A percentile compares a stretch with the other conserved stretches of the same genome.
phyloP scores from a whole-genome alignment of 2,329 filamentous ascomycete genomes.

The Hypoxylon sp. region DNA sequence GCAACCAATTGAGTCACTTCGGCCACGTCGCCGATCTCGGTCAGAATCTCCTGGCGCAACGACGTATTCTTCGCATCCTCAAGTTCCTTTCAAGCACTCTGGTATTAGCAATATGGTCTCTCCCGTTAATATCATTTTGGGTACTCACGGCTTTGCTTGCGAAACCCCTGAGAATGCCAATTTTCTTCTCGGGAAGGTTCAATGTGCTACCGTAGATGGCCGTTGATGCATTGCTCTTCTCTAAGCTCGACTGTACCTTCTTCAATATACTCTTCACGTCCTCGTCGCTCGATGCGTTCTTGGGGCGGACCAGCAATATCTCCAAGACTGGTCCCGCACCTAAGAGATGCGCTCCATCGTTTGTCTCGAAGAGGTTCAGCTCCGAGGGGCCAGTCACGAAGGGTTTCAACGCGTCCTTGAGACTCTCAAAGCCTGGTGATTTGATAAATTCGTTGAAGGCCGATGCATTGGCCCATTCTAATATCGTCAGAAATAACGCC shows the following conservation, averaged over 20 bases:
- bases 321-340: slow-evolving; percentile 18
- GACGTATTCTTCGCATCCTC: slow-evolving; percentile 16
- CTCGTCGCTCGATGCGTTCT: slow-evolving; percentile 17
- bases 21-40: slow-evolving; percentile 22
- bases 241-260: slow-evolving; percentile 21
- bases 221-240: slow-evolving; percentile 13
- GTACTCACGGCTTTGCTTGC: slow-evolving; percentile 31
- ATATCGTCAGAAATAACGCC: slow-evolving; percentile 13
- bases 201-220: slow-evolving; percentile 32
- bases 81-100: slow-evolving; percentile 12
- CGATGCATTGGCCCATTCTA: slow-evolving; percentile 34
- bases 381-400: slow-evolving; percentile 26
- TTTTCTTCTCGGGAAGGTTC: slow-evolving; percentile 37
- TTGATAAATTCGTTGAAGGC: slow-evolving; percentile 28
- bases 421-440: slow-evolving; percentile 15
- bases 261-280: slow-evolving; percentile 18
- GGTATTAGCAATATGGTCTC: slow-evolving; percentile 6
- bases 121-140: neutral
- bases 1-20: slow-evolving; percentile 33
- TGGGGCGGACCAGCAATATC: slow-evolving; percentile 30
- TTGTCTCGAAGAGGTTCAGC: slow-evolving; percentile 36
- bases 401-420: slow-evolving; percentile 18
- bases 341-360: slow-evolving; percentile 25
- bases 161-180: slow-evolving; percentile 22
- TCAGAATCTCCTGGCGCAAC: slow-evolving; percentile 21